Evolutionary conservation across 1,139 yeast genomes (phyloP).

Genomic region (Kazachstania sp.): DNA sequence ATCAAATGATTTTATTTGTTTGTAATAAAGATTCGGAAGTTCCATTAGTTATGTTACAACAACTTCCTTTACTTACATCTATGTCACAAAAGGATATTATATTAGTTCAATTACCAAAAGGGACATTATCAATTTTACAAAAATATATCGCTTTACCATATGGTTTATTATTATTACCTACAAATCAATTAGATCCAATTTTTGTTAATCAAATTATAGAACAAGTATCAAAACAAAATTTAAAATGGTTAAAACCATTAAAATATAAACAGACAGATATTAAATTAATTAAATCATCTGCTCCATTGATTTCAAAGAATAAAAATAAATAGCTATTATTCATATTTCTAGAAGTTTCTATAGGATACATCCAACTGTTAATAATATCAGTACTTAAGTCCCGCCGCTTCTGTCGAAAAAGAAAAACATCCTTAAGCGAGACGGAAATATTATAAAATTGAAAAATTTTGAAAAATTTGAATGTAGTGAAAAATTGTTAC

Average conservation of each 20-base stretch:
- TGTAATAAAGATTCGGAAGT: conserved; percentile 23
- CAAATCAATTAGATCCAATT: conserved; percentile 14
- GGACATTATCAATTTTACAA: conserved; percentile 12
- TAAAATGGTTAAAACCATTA: conserved; percentile 24
- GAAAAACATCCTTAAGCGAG: too few species aligned
- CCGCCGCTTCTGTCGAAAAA: too few species aligned
- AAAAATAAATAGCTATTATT: background rate
- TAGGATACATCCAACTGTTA: too few species aligned
- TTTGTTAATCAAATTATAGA: conserved; percentile 15
- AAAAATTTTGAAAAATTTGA: too few species aligned
- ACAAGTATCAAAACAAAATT: conserved; percentile 10
- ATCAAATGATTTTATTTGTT: conserved; percentile 18
- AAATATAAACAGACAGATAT: conserved; percentile 13
- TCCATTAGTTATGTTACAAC: conserved; percentile 22
- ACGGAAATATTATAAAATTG: too few species aligned
- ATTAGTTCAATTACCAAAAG: conserved; percentile 24
- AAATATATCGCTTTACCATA: conserved; percentile 8
- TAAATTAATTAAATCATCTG: conserved; percentile 11
- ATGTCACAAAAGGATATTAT: conserved; percentile 15
- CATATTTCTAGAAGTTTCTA: too few species aligned
- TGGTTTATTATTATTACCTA: conserved; percentile 20
- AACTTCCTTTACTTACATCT: conserved; percentile 23
- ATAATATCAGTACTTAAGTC: too few species aligned
- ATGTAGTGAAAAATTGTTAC: too few species aligned
- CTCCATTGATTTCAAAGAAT: conserved; percentile 5